Base-by-base conservation (phyloP, 2,329 filamentous ascomycete species). In the Alternaria sp. region DNA sequence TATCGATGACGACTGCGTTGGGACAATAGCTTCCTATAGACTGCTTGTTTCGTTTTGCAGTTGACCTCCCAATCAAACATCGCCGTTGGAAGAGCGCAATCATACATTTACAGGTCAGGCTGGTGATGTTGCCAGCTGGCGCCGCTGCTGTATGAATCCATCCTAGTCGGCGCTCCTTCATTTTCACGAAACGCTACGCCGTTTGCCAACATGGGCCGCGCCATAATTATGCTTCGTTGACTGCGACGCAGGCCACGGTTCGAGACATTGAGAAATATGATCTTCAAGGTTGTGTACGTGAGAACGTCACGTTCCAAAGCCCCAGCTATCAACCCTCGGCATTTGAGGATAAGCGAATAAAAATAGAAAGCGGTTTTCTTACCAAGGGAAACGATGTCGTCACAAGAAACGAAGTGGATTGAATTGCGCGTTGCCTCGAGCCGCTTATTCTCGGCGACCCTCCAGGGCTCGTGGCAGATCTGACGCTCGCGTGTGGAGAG, bases 381-480 rank as follows among this genome's bases (percentile, higher is more conserved):
- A 12, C 6, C 32, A 36, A 49, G 46, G 32, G 30, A 36, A 49
- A 49, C 46, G 32, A 49, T 49, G 46, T 49, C 46, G 24, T 38
- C 14, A 49, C n/a, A 42, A 42, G 39, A 16, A 42, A 24, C 20
- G 5, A 36, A 36, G 46, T 49, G 32, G 46, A 49, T n/a, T 49
- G 46, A 26, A 12, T 36, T 49, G 46, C 46, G 46, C 46, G 46
- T 49, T 49, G 30, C 46, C 46, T 38, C 16, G 30, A 49, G 8
- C 46, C 46, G 46, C 46, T 48, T 48, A 48, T 28, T n/a, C 46
- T 48, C 46, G 46, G 46, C 46, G 46, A 48, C 30, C 18, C 39
- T 20, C 38, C 7, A 39, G n/a, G 38, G 38, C 28, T 48, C 44
- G 44, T 48, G 44, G 28, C 44, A 18, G 28, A 48, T 48, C 44